Evolutionary conservation across 768 basidiomycete genomes (phyloP), one percentile per base, ranked within the genome.

Genomic region (Neoboletus brunneissimus): DNA sequence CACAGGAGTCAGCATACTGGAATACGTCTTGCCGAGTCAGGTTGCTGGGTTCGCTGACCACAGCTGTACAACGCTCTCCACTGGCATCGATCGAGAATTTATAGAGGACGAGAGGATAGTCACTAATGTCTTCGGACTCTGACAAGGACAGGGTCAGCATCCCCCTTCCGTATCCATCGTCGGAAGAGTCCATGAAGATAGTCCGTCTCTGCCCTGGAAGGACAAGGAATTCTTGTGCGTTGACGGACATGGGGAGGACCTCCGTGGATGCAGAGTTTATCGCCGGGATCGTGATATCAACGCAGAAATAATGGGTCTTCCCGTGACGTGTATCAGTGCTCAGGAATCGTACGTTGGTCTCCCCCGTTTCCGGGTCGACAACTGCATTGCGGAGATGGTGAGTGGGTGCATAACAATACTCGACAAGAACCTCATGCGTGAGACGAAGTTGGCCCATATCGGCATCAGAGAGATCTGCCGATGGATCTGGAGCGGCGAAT

Each of bases 61-160:
- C 43, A 3, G 53, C 55, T 5, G 48, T 59, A 27, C 62, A 59
- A 3, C 40, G 40, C 16, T 63, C 58, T 25, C 52, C 61, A 10
- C 64, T 65, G 22, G 56, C 64, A 22, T 66, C 64, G 9, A 66
- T 31, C 3, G 65, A 38, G 46, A 67, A 49, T 40, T 64, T 67
- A n/a, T 62, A 57, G 18, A 66, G 56, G 35, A 40, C 16, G 15
- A 38, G 18, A n/a, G 53, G 23, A 8, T 32, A 2, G 15, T 38
- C n/a, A 7, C 12, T 15, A n/a, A 20, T 31, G 2, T 42, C 46
- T 2, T 46, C 31, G 4, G 34, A 47, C 2, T 50, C 45, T 34
- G 44, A 38, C 10, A 32, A 15, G 16, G 56, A 53, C 22, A 64
- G 16, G 3, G 57, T 66, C 20, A 55, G 2, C 16, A 66, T 56